These are phyloP conservation scores for Orbilia javanica DNA, from an alignment of 2,329 filamentous ascomycete species.

Conservation along the genomic window DNA sequence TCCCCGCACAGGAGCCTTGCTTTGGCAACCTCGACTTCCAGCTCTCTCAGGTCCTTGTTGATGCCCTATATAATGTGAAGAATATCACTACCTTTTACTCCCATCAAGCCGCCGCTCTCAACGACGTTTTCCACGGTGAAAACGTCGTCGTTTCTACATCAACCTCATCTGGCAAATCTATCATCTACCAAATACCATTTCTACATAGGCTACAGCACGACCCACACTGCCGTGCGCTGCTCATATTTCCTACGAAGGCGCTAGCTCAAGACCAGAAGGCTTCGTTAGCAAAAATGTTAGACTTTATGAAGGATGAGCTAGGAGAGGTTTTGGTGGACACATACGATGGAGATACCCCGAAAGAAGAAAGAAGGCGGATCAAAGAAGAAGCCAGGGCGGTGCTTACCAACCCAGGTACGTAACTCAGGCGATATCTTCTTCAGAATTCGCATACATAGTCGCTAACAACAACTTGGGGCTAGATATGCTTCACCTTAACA, in stretches of 20 bases:
- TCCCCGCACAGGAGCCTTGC: conserved; percentile 84
- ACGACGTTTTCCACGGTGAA: conserved; percentile 81
- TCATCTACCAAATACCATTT: conserved; percentile 98
- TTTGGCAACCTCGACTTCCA: conserved; percentile 87
- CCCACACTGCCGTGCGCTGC: conserved; percentile 84
- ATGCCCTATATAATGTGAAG: conserved; percentile 92
- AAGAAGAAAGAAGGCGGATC: conserved; percentile 80
- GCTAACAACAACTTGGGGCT: not conserved
- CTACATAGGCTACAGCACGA: conserved; percentile 87
- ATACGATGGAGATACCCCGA: conserved; percentile 93
- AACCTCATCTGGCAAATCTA: conserved; percentile 94
- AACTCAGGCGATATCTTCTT: too few species aligned
- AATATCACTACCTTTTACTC: conserved; percentile 87
- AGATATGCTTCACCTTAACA: conserved; percentile 96
- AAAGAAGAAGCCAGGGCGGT: conserved; percentile 91
- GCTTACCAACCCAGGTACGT: conserved; percentile 82
- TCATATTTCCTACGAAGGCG: conserved; percentile 98
- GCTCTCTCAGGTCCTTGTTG: conserved; percentile 91
- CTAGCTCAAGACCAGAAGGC: conserved; percentile 92
- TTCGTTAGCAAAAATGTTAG: conserved; percentile 85
- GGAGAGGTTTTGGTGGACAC: conserved; percentile 86
- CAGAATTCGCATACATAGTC: not conserved
- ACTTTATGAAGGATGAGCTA: conserved; percentile 79
- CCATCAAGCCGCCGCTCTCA: conserved; percentile 94
- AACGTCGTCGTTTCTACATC: conserved; percentile 95